phyloP scores from a whole-genome alignment of 805 yeast genomes.

The Suhomyces sp. region DNA sequence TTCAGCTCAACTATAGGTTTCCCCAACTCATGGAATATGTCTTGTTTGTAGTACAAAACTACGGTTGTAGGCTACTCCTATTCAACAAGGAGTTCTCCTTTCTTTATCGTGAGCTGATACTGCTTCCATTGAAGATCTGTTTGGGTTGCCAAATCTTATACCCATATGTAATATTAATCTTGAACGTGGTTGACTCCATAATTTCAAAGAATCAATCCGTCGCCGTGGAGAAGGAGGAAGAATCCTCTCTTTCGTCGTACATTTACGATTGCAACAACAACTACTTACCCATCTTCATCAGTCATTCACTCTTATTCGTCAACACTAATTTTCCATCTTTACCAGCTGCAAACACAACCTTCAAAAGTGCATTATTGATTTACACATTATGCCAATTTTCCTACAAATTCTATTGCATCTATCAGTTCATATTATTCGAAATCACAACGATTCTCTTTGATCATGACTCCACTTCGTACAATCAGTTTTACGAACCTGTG shows the following conservation, averaged over 20 bases:
- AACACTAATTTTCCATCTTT: slow-evolving; percentile 21
- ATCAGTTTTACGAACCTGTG: slow-evolving; percentile 1
- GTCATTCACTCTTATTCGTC: slow-evolving; percentile 33
- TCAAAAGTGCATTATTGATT: slow-evolving; percentile 6
- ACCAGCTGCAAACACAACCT: slow-evolving; percentile 11
- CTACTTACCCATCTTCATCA: slow-evolving; percentile 34
- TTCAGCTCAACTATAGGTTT: slow-evolving; percentile 14
- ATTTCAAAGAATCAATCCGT: not conserved
- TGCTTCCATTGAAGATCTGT: slow-evolving; percentile 13
- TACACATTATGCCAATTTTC: slow-evolving; percentile 24
- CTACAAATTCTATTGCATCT: slow-evolving; percentile 34
- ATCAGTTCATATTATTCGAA: slow-evolving; percentile 33
- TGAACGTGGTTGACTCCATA: slow-evolving; percentile 13
- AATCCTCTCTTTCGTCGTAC: not conserved
- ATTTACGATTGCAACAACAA: slow-evolving; percentile 30
- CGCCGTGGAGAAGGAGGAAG: not conserved
- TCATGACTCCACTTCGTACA: not conserved
- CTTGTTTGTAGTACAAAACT: slow-evolving; percentile 22
- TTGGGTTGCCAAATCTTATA: slow-evolving; percentile 19
- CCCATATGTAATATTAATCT: slow-evolving; percentile 19
- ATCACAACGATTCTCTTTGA: slow-evolving; percentile 16
- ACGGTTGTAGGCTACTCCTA: slow-evolving; percentile 14
- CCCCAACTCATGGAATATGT: slow-evolving; percentile 18
- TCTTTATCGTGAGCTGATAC: slow-evolving; percentile 10
- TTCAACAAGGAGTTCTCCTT: slow-evolving; percentile 7